Evolutionary conservation across 352 stramenopile species (phyloP), one percentile per base, ranked within the genome.

Genomic region (Phytophthora colocasiae): DNA sequence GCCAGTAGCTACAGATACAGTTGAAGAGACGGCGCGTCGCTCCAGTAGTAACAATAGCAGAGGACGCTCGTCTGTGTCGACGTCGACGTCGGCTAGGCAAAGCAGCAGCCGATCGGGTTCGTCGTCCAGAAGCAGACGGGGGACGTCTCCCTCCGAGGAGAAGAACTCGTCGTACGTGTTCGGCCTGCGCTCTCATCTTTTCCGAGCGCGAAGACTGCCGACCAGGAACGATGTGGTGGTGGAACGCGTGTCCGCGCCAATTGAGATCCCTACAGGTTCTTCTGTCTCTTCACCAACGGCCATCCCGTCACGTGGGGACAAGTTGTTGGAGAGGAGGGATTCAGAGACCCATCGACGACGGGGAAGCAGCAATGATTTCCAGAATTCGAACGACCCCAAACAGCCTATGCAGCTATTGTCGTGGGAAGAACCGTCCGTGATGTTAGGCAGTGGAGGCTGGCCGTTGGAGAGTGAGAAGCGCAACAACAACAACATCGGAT

Each of bases 361-460:
- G 2, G 49, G 48, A 46, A 66, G 71, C 29, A 76, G 48, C 17
- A 40, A 66, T 51, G 51, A 74, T 34, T 62, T 66, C 27, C 48
- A 68, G 47, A 59, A 50, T 24, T 65, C 55, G 10, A 63, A 57
- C 29, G 60, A 61, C 8, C 46, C 38, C 0, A 69, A 74, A 7
- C 55, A 73, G 58, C 63, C 58, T 2, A 50, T 69, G 40, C 79
- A 83, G 32, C 47, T 92, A 54, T 40, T 89, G 22, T 89, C 83
- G 32, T 90, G 83, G 83, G 81, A 90, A 54, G 80, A 90, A 39
- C 81, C 83, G 9, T 67, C 71, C 26, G 69, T 78, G 39, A 92
- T 89, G 78, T 58, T 80, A 12, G 57, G 45, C 1, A 69, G 40
- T 45, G 55, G 50, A 0, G 58, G 55, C 14, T 69, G 71, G 62